Evolutionary conservation across 2,329 filamentous ascomycete genomes (phyloP).

Genomic region (Clonostachys byssicola): DNA sequence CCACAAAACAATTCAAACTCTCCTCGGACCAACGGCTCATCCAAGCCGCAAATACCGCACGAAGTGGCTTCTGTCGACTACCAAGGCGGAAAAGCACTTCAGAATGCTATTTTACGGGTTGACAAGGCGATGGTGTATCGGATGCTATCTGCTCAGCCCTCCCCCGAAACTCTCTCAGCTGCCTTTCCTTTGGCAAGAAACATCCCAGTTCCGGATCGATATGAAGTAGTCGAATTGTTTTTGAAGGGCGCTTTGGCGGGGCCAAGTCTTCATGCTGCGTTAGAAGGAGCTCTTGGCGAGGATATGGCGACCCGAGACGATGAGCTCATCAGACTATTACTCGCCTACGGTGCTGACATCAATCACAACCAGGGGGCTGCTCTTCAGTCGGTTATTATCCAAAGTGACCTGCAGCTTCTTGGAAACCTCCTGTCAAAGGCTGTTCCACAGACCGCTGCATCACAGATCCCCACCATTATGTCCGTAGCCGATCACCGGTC

Average conservation of each 20-base stretch:
- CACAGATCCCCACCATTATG: slow-evolving; percentile 44
- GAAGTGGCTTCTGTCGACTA: slow-evolving; percentile 48
- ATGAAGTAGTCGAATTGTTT: slow-evolving; percentile 44
- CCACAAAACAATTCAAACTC: not conserved
- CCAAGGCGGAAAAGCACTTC: slow-evolving; percentile 44
- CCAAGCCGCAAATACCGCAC: slow-evolving; percentile 27
- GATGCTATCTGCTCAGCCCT: slow-evolving; percentile 42
- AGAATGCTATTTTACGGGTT: slow-evolving; percentile 39
- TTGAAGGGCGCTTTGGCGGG: slow-evolving; percentile 42
- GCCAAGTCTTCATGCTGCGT: slow-evolving; percentile 38
- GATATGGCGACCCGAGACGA: slow-evolving; percentile 41
- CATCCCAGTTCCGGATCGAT: slow-evolving; percentile 35
- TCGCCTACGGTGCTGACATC: slow-evolving; percentile 47
- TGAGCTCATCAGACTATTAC: slow-evolving; percentile 44
- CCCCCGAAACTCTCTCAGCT: slow-evolving; percentile 37
- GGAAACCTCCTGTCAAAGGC: slow-evolving; percentile 39
- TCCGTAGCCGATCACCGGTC: slow-evolving; percentile 31
- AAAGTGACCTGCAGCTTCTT: slow-evolving; percentile 41
- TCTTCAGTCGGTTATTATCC: slow-evolving; percentile 40
- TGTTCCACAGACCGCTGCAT: slow-evolving; percentile 39
- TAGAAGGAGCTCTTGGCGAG: slow-evolving; percentile 49
- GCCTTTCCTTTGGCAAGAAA: slow-evolving; percentile 43
- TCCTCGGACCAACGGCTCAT: not conserved
- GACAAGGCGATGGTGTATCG: slow-evolving; percentile 37
- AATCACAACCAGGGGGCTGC: slow-evolving; percentile 49